Evolutionary conservation across 768 basidiomycete species (phyloP).

Genomic region (Grammothele lineata): DNA sequence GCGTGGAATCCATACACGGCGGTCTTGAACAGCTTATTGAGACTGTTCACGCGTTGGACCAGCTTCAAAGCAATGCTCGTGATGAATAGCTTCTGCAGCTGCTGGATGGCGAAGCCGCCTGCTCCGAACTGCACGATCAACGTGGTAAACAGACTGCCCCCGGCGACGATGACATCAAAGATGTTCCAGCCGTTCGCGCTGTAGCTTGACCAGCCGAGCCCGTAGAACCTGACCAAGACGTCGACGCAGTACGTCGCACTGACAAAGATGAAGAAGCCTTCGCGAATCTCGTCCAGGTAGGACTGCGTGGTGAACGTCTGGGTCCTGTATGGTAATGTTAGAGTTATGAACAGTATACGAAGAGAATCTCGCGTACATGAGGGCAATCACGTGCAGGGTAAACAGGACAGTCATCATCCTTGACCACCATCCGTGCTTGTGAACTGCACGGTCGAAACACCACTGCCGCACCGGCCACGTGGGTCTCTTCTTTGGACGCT

Average conservation of each 20-base stretch:
- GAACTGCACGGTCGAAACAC: constrained; percentile 89
- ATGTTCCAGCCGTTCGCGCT: constrained; percentile 92
- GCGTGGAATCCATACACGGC: constrained; percentile 90
- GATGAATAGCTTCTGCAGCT: constrained; percentile 87
- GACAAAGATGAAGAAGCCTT: constrained; percentile 70
- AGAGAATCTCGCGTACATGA: constrained; percentile 56
- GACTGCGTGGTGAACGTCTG: constrained; percentile 61
- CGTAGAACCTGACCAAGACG: constrained; percentile 70
- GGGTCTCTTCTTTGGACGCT: constrained; percentile 66
- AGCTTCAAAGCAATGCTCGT: constrained; percentile 93
- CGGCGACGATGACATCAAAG: constrained; percentile 79
- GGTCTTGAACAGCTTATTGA: constrained; percentile 97
- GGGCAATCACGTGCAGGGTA: constrained; percentile 71
- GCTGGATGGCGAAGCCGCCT: constrained; percentile 48
- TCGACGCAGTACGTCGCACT: constrained; percentile 74
- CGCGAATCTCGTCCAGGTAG: constrained; percentile 53
- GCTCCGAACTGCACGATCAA: constrained; percentile 58
- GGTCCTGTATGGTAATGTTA: constrained; percentile 48
- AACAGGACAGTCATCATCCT: constrained; percentile 75
- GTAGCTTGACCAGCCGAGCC: constrained; percentile 82
- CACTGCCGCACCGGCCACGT: constrained; percentile 56
- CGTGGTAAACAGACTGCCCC: constrained; percentile 81
- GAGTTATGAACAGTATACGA: neutral
- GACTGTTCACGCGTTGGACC: constrained; percentile 78
- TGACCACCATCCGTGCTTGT: constrained; percentile 94